Evolutionary conservation across 352 stramenopile genomes (phyloP), one percentile per base, ranked within the genome.

Genomic region (Phytophthora agathidicida): DNA sequence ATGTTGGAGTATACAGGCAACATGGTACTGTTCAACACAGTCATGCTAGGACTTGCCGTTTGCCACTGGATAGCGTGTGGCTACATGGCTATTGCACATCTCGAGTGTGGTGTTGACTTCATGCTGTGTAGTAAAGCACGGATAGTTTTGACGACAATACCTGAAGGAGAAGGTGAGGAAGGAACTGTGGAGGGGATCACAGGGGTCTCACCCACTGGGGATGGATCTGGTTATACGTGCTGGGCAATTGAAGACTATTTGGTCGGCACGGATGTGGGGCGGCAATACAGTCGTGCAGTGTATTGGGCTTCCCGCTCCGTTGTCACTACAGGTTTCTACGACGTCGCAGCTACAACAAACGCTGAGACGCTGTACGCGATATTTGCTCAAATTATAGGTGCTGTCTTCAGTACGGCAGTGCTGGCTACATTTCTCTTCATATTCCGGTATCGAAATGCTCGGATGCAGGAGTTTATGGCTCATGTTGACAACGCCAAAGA

Each of bases 351-450:
- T 0, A 66, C 82, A 8, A 87, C 79, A 0, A 69, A 88, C 28
- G 1, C 60, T 10, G 80, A 92, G 56, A 90, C 80, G 4, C 8
- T 74, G 0, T 89, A 81, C 41, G 80, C 50, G 0, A 85, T 90
- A 33, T 30, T 83, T 16, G 73, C 77, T 2, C 80, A 89, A 52
- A 67, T 92, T n/a, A 24, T 80, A 5, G 74, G 80, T n/a, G 79
- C 77, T 10, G 66, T 90, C 10, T 88, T 89, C 66, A 86, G 65
- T 23, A 90, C 80, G 3, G 75, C 77, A 4, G 64, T 89, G n/a
- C 65, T 92, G 6, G 78, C 83, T 19, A 88, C 78, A 0, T 91
- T 86, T 17, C 53, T 88, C 13, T 91, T 91, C 45, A 83, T 91
- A 22, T 88, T 91, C 28, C 65, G 79, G 5, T 77, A 89, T 36